A percentile compares a stretch with the other conserved stretches of the same genome.
These are phyloP conservation scores for Fusarium sp. DNA, from an alignment of 2,329 filamentous ascomycete genomes.

Conservation along the genomic window DNA sequence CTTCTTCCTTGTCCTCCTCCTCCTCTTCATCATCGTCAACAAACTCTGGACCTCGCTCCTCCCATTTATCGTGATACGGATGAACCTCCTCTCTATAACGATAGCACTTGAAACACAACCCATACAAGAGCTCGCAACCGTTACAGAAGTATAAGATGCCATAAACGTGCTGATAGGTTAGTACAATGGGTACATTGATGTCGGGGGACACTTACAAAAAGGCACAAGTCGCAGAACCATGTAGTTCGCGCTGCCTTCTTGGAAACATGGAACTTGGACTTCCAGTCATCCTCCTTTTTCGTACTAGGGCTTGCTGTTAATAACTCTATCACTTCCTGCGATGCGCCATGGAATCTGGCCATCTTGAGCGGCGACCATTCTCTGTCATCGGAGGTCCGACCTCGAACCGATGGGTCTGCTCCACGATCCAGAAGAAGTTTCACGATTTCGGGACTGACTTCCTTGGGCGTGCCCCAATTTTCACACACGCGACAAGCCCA, in stretches of 20 bases:
- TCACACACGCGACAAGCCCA: neutral
- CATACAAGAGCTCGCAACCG: neutral
- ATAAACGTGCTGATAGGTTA: neutral
- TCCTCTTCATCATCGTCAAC: neutral
- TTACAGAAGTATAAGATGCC: neutral
- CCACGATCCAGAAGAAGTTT: neutral
- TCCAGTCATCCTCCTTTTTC: neutral
- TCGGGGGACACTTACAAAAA: neutral
- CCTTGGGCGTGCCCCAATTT: neutral
- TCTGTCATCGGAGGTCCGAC: neutral
- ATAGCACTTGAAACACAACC: neutral
- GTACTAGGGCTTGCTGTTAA: neutral
- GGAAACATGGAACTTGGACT: neutral
- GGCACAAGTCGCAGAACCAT: neutral
- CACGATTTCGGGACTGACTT: neutral
- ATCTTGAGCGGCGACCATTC: neutral
- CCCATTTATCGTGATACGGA: neutral
- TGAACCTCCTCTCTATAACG: neutral
- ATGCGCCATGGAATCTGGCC: neutral
- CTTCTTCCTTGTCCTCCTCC: neutral
- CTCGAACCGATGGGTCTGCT: neutral
- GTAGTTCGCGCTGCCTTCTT: neutral
- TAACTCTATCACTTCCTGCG: neutral
- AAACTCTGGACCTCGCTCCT: neutral
- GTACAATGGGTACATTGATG: fast-evolving